A percentile compares a stretch with the other conserved stretches of the same genome.
Conservation (phyloP, 768 basidiomycete genomes). For the Pholiota molesta region DNA sequence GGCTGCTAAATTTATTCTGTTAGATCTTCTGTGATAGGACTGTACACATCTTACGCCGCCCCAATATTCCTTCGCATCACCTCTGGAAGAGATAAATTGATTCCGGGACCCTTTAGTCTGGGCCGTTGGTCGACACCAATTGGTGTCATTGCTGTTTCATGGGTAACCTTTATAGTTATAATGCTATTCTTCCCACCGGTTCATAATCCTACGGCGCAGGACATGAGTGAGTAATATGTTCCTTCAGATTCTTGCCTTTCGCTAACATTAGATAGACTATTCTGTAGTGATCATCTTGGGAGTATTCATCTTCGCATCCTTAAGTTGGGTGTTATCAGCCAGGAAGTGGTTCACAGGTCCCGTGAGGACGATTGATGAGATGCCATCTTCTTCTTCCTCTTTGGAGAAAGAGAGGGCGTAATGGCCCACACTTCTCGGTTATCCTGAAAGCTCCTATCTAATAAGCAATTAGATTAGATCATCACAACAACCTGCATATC, state of each 20-base stretch:
- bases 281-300: conserved; percentile 65
- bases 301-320: conserved; percentile 65
- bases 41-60: conserved; percentile 68
- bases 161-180: conserved; percentile 65
- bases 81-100: conserved; percentile 59
- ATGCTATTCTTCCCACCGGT: conserved; percentile 60
- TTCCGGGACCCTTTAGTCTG: conserved; percentile 62
- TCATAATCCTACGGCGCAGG: conserved; percentile 39
- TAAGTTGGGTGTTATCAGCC: conserved; percentile 70
- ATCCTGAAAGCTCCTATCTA: not conserved
- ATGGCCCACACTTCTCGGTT: not conserved
- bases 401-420: conserved; percentile 12
- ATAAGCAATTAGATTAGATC: no score
- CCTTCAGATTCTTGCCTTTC: not conserved
- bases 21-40: conserved; percentile 71
- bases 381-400: conserved; percentile 2
- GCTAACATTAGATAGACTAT: conserved; percentile 50
- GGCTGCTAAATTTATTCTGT: conserved; percentile 3
- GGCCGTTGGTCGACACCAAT: conserved; percentile 64
- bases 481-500: no score
- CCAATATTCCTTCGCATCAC: conserved; percentile 76
- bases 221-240: conserved; percentile 56
- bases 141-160: conserved; percentile 62
- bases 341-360: conserved; percentile 75
- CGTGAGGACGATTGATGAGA: conserved; percentile 48